phyloP scores from a whole-genome alignment of 2,329 filamentous ascomycete species.

The Scedosporium minutisporum region DNA sequence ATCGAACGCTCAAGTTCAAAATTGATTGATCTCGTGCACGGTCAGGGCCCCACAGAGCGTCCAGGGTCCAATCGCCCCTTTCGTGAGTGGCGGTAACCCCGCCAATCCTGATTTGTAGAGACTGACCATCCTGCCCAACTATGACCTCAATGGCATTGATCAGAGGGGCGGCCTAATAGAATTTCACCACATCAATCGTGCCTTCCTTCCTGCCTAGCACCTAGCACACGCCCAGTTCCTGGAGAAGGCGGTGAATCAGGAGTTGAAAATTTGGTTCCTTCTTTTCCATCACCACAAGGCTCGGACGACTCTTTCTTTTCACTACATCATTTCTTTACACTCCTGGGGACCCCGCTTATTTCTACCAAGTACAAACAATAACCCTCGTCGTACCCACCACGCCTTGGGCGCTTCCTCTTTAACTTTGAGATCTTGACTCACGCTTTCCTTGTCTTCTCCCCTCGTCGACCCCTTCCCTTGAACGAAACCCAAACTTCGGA shows the following conservation, averaged over 20 bases:
- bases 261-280: conserved; percentile 1
- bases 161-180: not conserved
- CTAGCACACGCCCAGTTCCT: not conserved
- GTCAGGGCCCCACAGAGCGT: not conserved
- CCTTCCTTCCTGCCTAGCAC: not conserved
- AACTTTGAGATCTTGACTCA: not conserved
- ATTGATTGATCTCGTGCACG: no score
- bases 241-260: conserved; percentile 7
- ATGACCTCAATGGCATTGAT: conserved; percentile 4
- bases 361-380: no score
- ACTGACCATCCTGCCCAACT: not conserved
- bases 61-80: conserved; percentile 6
- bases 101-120: conserved; percentile 7
- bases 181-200: not conserved
- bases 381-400: not conserved
- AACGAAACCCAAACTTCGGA: not conserved
- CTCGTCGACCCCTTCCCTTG: not conserved
- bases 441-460: not conserved
- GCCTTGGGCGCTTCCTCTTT: not conserved
- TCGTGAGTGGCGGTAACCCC: conserved; percentile 7
- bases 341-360: no score
- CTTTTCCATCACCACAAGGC: not conserved
- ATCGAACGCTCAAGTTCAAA: not conserved
- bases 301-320: not conserved
- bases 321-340: not conserved